Conservation (phyloP, 495 filamentous ascomycete genomes). For the Aspergillus coremiiformis region DNA sequence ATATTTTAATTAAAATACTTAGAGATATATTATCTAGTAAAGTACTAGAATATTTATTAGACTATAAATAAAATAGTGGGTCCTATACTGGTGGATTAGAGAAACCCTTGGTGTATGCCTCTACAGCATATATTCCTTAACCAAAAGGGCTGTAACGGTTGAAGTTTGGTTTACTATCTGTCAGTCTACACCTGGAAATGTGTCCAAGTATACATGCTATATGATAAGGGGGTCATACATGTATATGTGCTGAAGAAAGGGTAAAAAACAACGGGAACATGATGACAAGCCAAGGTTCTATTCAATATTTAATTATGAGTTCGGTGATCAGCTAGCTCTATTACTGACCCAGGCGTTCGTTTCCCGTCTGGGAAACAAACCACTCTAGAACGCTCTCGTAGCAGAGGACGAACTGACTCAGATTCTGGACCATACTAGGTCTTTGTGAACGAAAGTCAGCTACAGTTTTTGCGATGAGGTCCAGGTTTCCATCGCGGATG, state of each 20-base stretch:
- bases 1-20: too few relatives aligned
- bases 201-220: constrained; percentile 6
- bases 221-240: not conserved
- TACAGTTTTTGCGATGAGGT: constrained; percentile 78
- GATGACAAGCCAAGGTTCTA: not conserved
- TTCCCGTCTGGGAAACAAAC: constrained; percentile 47
- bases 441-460: constrained; percentile 83
- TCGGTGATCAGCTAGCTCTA: not conserved
- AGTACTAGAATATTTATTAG: too few relatives aligned
- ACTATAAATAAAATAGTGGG: too few relatives aligned
- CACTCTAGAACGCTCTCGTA: constrained; percentile 95
- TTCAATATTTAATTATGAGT: not conserved
- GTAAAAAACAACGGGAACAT: not conserved
- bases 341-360: constrained; percentile 6
- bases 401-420: constrained; percentile 91
- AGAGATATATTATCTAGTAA: too few relatives aligned
- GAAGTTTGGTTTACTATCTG: too few relatives aligned
- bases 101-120: too few relatives aligned
- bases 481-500: constrained; percentile 52
- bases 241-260: constrained; percentile 1
- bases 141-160: too few relatives aligned
- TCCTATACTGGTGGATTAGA: too few relatives aligned
- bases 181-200: constrained; percentile 20
- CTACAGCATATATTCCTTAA: too few relatives aligned
- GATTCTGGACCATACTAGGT: constrained; percentile 93